Base-by-base conservation (phyloP, 805 yeast species). In the Kazachstania psychrophila region DNA sequence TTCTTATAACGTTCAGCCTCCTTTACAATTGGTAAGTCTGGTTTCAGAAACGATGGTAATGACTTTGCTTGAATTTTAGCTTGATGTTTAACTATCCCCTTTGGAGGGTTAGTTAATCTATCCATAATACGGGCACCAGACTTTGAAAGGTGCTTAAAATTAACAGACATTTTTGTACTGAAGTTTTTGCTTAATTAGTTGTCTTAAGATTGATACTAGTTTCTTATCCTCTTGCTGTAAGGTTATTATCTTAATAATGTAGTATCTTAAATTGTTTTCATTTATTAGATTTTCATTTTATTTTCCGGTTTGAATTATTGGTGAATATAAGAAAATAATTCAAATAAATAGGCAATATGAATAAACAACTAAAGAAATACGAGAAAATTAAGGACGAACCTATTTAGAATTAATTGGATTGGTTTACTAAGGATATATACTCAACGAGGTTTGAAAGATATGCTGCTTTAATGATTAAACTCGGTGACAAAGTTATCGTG, bases 1-100 rank as follows among this genome's bases (percentile, higher is more conserved):
- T 65, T 62, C 47, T 69, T 69, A 18, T 52, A 61, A 16, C 40
- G 34, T n/a, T 60, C 56, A 15, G 53, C 54, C 16, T 48, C 50
- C 15, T 50, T 54, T 3, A 64, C 61, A 8, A 53, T 43, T n/a
- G 55, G 54, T 13, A 60, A 38, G 6, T 51, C 49, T 9, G 64
- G 56, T 41, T 55, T 57, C 32, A 62, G 47, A 45, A 65, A 65
- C n/a, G 50, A 55, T 6, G 69, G 69, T 24, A 56, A 50, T 2
- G 62, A 49, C 24, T 44, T 38, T 24, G 51, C 46, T 34, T 49
- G 56, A n/a, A 52, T 43, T 33, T 61, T 61, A 14, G 54, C 49
- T 37, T 49, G 49, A 24, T 49, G 49, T 18, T 53, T 51, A 28
- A 51, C 47, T 38, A 60, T 36, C 37, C 53, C 58, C 34, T 50